Conservation (phyloP, 495 filamentous ascomycete species). For the Penicillium herquei region DNA sequence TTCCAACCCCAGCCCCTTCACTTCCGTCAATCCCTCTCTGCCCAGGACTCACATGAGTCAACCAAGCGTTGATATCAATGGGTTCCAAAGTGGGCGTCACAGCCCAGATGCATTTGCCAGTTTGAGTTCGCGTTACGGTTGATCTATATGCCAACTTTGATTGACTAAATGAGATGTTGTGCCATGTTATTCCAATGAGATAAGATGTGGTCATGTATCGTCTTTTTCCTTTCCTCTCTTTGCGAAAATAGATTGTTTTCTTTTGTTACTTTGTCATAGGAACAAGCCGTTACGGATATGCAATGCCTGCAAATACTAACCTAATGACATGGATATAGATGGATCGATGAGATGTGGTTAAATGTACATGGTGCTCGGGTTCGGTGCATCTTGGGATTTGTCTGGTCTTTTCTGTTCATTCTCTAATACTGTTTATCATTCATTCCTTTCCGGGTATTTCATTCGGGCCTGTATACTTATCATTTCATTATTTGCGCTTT, state of each 20-base stretch:
- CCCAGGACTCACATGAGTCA: conserved; percentile 68
- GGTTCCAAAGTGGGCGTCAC: conserved; percentile 74
- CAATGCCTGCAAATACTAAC: conserved; percentile 1
- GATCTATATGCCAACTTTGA: conserved; percentile 2
- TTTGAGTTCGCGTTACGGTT: conserved; percentile 64
- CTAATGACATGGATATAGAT: conserved; percentile 17
- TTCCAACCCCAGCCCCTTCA: conserved; percentile 1
- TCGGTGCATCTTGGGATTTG: conserved; percentile 8
- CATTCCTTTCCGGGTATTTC: neutral
- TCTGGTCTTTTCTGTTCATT: conserved; percentile 9
- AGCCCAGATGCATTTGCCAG: conserved; percentile 98
- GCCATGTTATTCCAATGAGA: neutral
- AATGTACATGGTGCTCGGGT: conserved; percentile 14
- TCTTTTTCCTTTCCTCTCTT: conserved; percentile 1
- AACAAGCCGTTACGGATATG: conserved; percentile 6
- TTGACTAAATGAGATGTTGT: neutral
- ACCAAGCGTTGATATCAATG: conserved; percentile 83
- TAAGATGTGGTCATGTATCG: neutral
- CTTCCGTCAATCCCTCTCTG: conserved; percentile 10
- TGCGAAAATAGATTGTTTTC: neutral
- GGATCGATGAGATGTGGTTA: conserved; percentile 20
- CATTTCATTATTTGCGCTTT: neutral
- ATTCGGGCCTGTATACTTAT: neutral
- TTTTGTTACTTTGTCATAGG: conserved; percentile 1
- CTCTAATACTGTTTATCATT: conserved; percentile 1